A percentile compares a stretch with the other conserved stretches of the same genome.
phyloP scores from a whole-genome alignment of 2,329 filamentous ascomycete genomes.

The Neonectria coccinea region DNA sequence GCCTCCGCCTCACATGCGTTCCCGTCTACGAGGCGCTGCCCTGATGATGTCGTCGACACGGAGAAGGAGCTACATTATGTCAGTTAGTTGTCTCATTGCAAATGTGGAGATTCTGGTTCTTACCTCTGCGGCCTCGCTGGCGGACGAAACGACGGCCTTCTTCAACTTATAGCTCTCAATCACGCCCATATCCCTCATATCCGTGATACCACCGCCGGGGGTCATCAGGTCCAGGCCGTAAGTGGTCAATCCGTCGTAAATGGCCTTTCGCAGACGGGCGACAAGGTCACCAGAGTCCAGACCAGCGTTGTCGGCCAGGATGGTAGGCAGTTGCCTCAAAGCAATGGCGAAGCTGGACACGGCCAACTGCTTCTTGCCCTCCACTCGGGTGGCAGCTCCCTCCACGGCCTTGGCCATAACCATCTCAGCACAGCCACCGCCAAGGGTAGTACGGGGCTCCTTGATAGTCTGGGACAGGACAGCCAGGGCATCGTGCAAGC shows the following conservation, averaged over 20 bases:
- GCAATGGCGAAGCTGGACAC: slow-evolving; percentile 91
- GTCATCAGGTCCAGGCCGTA: slow-evolving; percentile 91
- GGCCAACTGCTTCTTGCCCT: slow-evolving; percentile 96
- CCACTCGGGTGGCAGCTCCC: slow-evolving; percentile 89
- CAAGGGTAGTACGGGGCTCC: slow-evolving; percentile 92
- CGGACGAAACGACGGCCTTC: slow-evolving; percentile 95
- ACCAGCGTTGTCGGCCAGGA: slow-evolving; percentile 96
- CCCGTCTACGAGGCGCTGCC: slow-evolving; percentile 77
- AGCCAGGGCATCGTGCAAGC: slow-evolving; percentile 93
- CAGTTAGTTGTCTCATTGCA: slow-evolving; percentile 28
- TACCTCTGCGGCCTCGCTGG: slow-evolving; percentile 96
- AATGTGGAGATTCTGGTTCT: slow-evolving; percentile 48
- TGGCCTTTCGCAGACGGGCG: slow-evolving; percentile 88
- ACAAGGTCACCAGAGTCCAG: slow-evolving; percentile 96
- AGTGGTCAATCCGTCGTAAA: slow-evolving; percentile 93
- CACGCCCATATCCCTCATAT: slow-evolving; percentile 95
- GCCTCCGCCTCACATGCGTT: slow-evolving; percentile 51
- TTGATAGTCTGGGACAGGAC: slow-evolving; percentile 97
- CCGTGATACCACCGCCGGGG: slow-evolving; percentile 90
- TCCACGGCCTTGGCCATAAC: slow-evolving; percentile 99
- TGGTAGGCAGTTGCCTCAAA: slow-evolving; percentile 92
- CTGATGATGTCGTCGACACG: slow-evolving; percentile 98
- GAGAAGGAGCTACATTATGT: slow-evolving; percentile 76
- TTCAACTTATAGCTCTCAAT: slow-evolving; percentile 99
- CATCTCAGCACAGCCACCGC: slow-evolving; percentile 98